Conservation (phyloP, 2,329 filamentous ascomycete species). For the Aureobasidium sp. region DNA sequence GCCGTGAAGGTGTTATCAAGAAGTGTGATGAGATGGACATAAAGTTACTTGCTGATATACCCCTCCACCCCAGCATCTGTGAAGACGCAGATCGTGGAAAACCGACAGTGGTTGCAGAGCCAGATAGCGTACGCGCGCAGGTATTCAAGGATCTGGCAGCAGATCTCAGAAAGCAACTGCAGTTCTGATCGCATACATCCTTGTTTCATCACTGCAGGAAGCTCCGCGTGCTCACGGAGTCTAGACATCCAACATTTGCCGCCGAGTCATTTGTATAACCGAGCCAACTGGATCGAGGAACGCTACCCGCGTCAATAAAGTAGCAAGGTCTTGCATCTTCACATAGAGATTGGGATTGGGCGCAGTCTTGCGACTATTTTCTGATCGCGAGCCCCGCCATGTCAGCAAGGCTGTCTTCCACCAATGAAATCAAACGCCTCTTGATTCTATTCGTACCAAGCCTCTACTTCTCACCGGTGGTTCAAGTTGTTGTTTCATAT, state of each 20-base stretch:
- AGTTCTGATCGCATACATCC: conserved; percentile 4
- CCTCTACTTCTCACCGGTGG: neutral
- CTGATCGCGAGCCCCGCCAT: neutral
- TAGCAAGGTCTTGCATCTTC: neutral
- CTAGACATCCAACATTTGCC: neutral
- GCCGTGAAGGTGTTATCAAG: conserved; percentile 43
- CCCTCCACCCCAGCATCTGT: conserved; percentile 77
- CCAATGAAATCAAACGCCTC: neutral
- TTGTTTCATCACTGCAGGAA: neutral
- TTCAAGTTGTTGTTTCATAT: neutral
- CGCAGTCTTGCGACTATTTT: neutral
- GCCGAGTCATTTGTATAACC: neutral
- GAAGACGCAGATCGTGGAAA: conserved; percentile 79
- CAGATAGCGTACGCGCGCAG: conserved; percentile 60
- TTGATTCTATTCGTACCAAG: neutral
- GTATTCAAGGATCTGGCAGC: conserved; percentile 51
- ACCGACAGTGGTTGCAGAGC: conserved; percentile 83
- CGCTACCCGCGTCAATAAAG: neutral
- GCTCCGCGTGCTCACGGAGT: neutral
- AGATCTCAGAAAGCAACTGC: conserved; percentile 8
- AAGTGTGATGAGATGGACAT: conserved; percentile 67
- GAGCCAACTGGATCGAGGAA: neutral
- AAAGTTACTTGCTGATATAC: conserved; percentile 79
- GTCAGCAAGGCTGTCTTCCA: neutral
- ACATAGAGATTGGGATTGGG: neutral